Conservation (phyloP, 2,329 filamentous ascomycete species). For the Cordyceps fumosorosea region DNA sequence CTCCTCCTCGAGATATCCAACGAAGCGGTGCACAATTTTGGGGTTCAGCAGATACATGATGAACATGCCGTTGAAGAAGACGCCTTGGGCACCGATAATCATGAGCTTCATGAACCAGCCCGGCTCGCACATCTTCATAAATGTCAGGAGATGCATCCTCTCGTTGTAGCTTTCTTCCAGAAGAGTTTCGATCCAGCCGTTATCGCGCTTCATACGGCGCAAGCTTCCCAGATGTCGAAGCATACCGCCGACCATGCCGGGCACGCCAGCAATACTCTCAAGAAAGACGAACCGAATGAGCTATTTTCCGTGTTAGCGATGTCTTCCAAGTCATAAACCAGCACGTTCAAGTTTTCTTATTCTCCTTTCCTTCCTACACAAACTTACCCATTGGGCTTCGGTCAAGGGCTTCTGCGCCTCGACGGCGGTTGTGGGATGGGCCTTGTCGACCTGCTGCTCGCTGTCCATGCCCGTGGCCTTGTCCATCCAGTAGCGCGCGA, state of each 20-base stretch:
- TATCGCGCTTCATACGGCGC: slow-evolving; percentile 80
- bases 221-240: slow-evolving; percentile 80
- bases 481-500: slow-evolving; percentile 76
- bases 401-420: slow-evolving; percentile 57
- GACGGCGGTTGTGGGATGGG: slow-evolving; percentile 48
- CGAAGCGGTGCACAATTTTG: slow-evolving; percentile 86
- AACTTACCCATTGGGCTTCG: slow-evolving; percentile 70
- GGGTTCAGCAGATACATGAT: slow-evolving; percentile 80
- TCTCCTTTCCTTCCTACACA: not conserved
- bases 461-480: slow-evolving; percentile 66
- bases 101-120: slow-evolving; percentile 87
- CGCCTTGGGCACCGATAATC: slow-evolving; percentile 86
- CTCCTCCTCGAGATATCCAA: slow-evolving; percentile 95
- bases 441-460: slow-evolving; percentile 60
- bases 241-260: slow-evolving; percentile 96
- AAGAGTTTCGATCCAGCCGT: slow-evolving; percentile 92
- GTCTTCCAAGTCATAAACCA: not conserved
- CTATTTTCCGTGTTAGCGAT: slow-evolving; percentile 21
- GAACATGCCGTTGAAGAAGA: slow-evolving; percentile 96
- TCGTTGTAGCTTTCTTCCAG: slow-evolving; percentile 90
- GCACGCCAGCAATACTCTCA: slow-evolving; percentile 89
- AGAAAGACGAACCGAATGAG: slow-evolving; percentile 86
- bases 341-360: not conserved
- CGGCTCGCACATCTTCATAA: slow-evolving; percentile 73
- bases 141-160: slow-evolving; percentile 86